Conservation (phyloP, 495 filamentous ascomycete species). For the Aspergillus olivimuriae region DNA sequence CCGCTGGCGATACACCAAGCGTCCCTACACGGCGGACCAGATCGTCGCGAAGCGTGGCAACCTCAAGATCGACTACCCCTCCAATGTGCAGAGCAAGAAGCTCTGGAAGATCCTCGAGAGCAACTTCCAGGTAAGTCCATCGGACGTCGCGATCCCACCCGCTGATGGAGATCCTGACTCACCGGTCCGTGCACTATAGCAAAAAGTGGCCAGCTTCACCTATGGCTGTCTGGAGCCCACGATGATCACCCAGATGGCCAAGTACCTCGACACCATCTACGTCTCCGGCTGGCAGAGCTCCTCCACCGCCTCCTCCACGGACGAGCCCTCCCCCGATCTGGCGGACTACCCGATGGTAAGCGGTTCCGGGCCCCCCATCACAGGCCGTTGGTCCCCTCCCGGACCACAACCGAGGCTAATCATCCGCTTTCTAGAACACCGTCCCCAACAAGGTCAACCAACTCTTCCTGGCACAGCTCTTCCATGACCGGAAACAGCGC, state of each 20-base stretch:
- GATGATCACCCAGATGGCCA: constrained; percentile 98
- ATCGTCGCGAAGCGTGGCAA: constrained; percentile 93
- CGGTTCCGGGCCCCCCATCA: too few species aligned
- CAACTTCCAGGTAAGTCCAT: constrained; percentile 73
- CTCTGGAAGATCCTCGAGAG: constrained; percentile 83
- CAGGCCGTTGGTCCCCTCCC: too few species aligned
- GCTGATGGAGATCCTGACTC: too few species aligned
- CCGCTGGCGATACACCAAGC: constrained; percentile 87
- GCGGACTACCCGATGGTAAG: constrained; percentile 95
- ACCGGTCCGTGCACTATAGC: too few species aligned
- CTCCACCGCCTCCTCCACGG: constrained; percentile 85
- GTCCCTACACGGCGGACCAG: constrained; percentile 92
- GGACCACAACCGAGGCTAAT: too few species aligned
- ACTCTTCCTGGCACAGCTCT: constrained; percentile 95
- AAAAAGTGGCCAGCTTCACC: constrained; percentile 79
- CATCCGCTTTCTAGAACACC: constrained; percentile 79
- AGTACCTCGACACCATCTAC: constrained; percentile 97
- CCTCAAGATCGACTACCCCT: constrained; percentile 86
- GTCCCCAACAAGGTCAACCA: constrained; percentile 98
- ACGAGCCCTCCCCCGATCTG: constrained; percentile 96
- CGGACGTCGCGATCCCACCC: too few species aligned
- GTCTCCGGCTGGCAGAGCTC: constrained; percentile 99
- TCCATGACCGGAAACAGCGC: constrained; percentile 98
- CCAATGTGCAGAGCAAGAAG: constrained; percentile 86
- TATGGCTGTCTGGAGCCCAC: constrained; percentile 97